A percentile compares a stretch with the other conserved stretches of the same genome.
Evolutionary conservation across 768 basidiomycete genomes (phyloP).

Genomic region (Mycena alexandri): DNA sequence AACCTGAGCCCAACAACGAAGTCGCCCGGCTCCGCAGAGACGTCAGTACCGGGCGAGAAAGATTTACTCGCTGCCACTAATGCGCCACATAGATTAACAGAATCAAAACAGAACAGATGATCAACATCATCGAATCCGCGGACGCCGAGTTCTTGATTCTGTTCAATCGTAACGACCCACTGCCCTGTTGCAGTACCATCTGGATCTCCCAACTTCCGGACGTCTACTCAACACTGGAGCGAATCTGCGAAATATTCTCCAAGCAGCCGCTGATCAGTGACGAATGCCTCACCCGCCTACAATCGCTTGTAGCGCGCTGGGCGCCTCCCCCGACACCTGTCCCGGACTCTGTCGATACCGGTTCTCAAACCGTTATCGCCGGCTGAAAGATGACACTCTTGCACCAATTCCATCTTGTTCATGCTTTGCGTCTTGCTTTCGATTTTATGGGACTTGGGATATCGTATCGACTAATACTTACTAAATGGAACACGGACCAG

Average conservation of each 20-base stretch:
- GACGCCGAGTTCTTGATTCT: slow-evolving; percentile 21
- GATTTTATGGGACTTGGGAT: not conserved
- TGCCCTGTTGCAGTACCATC: slow-evolving; percentile 22
- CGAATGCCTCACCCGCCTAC: not conserved
- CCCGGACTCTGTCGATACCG: not conserved
- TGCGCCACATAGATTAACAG: slow-evolving; percentile 14
- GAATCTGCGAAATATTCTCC: not conserved
- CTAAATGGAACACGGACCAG: not conserved
- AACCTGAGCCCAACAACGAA: slow-evolving; percentile 11
- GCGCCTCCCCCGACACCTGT: slow-evolving; percentile 26
- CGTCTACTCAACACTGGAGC: slow-evolving; percentile 21
- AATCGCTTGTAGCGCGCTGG: slow-evolving; percentile 23
- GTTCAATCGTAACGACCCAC: slow-evolving; percentile 19
- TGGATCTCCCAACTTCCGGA: slow-evolving; percentile 30
- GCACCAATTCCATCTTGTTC: not conserved
- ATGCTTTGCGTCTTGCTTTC: slow-evolving; percentile 19
- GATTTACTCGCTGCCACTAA: not conserved
- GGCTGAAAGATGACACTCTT: too few species aligned
- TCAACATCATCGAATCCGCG: not conserved
- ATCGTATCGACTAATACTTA: not conserved
- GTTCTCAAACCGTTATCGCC: not conserved
- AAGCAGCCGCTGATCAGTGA: slow-evolving; percentile 7
- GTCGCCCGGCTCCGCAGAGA: slow-evolving; percentile 10
- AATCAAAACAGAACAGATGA: slow-evolving; percentile 21
- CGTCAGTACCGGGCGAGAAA: not conserved